These are phyloP conservation scores for Hygrophorus russula DNA, from an alignment of 768 basidiomycete species.

Conservation along the genomic window DNA sequence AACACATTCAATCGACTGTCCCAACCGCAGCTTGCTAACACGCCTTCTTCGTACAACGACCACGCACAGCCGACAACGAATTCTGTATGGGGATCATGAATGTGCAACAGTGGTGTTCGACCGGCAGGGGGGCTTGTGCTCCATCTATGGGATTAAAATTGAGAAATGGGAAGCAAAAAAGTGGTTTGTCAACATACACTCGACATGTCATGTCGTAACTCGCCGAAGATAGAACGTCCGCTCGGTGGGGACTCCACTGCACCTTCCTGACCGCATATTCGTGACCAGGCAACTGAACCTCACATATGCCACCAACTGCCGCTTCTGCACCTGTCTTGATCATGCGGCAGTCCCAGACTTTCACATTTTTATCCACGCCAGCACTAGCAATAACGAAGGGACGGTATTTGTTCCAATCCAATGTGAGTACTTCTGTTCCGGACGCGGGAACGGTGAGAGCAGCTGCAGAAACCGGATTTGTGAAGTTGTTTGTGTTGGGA, in stretches of 20 bases:
- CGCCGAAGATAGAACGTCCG: conserved; percentile 54
- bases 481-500: conserved; percentile 44
- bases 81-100: conserved; percentile 87
- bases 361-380: conserved; percentile 66
- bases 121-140: conserved; percentile 44
- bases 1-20: conserved; percentile 78
- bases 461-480: conserved; percentile 56
- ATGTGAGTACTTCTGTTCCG: conserved; percentile 62
- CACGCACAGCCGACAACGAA: conserved; percentile 89
- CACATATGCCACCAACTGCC: conserved; percentile 60
- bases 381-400: conserved; percentile 68
- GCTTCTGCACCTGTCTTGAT: conserved; percentile 40
- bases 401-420: conserved; percentile 93
- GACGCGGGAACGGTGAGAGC: conserved; percentile 73
- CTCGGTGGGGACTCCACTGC: conserved; percentile 77
- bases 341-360: conserved; percentile 87
- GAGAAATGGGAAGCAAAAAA: conserved; percentile 3
- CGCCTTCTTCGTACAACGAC: conserved; percentile 85
- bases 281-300: conserved; percentile 65
- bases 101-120: conserved; percentile 44
- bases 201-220: conserved; percentile 96
- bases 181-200: conserved; percentile 44
- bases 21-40: conserved; percentile 88
- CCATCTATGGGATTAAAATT: conserved; percentile 41
- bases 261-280: conserved; percentile 87